Percentiles rank a stretch among this genome's conserved stretches.
These are phyloP conservation scores for Salmacisia buchloeana DNA, from an alignment of 1,284 basidiomycete genomes.

Conservation along the genomic window DNA sequence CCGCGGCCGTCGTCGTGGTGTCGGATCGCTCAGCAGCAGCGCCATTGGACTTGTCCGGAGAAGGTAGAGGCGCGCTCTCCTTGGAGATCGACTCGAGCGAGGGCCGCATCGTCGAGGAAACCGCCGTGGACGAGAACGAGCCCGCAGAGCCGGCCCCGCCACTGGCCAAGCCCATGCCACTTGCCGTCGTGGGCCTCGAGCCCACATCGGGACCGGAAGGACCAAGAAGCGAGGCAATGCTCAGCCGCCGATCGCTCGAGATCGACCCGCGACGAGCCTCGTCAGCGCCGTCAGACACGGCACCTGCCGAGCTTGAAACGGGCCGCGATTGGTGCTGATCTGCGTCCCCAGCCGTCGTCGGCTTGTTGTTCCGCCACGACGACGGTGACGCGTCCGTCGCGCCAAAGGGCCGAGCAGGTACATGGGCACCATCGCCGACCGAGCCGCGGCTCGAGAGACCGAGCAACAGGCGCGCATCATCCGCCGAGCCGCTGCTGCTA, in stretches of 20 bases:
- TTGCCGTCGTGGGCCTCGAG: background rate
- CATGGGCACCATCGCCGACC: background rate
- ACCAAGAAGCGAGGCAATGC: background rate
- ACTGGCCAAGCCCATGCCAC: background rate
- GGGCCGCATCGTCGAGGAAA: background rate
- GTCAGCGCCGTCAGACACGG: background rate
- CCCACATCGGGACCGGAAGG: background rate
- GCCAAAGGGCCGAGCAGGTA: background rate
- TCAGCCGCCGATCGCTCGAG: background rate
- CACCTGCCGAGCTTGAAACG: background rate
- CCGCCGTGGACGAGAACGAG: background rate
- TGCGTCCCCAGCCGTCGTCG: no score
- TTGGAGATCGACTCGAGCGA: no score
- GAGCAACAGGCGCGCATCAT: background rate
- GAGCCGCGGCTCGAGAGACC: background rate
- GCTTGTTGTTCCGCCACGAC: no score
- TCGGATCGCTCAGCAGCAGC: no score
- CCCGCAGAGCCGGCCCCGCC: background rate
- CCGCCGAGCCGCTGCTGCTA: background rate
- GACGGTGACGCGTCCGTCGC: slow-evolving; percentile 1
- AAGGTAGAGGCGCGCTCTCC: no score
- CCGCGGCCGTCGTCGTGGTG: no score
- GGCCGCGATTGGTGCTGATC: no score
- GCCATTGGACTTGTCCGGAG: no score
- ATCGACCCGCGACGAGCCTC: background rate